Conservation (phyloP, 225 moss, liverwort and hornwort genomes). For the Lunularia cruciata region DNA sequence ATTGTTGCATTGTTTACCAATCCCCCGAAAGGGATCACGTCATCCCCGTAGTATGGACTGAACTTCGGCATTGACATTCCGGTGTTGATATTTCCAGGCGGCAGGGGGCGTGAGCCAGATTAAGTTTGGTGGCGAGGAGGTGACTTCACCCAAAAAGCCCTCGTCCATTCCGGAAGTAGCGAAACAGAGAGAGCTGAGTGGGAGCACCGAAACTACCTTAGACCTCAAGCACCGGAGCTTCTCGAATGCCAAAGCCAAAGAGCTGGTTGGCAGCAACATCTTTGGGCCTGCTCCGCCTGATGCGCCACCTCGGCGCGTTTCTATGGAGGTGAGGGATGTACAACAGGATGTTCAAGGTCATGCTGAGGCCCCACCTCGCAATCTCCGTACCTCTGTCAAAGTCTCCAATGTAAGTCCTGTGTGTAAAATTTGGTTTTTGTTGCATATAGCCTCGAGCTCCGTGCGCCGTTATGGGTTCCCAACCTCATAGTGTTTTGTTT, state of each 20-base stretch:
- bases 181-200: slow-evolving; percentile 94
- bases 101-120: slow-evolving; percentile 96
- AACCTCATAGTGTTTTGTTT: neutral
- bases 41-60: too few species aligned
- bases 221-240: slow-evolving; percentile 79
- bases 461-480: neutral
- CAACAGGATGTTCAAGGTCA: slow-evolving; percentile 51
- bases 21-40: too few species aligned
- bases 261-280: slow-evolving; percentile 95
- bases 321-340: slow-evolving; percentile 89
- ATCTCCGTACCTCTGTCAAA: slow-evolving; percentile 92
- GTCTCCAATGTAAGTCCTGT: slow-evolving; percentile 86
- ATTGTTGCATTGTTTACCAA: too few species aligned
- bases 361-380: slow-evolving; percentile 73
- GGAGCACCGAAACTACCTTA: slow-evolving; percentile 78
- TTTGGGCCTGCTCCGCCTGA: slow-evolving; percentile 95
- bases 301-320: slow-evolving; percentile 65
- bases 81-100: slow-evolving; percentile 69
- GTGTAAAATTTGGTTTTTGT: slow-evolving; percentile 39
- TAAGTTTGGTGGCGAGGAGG: slow-evolving; percentile 85
- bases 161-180: slow-evolving; percentile 95
- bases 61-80: too few species aligned
- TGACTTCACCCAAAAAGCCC: slow-evolving; percentile 76
- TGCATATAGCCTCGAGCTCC: slow-evolving; percentile 29
- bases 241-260: slow-evolving; percentile 89